Evolutionary conservation across 2,329 filamentous ascomycete species (phyloP).

Genomic region (Plectosphaerella sp.): DNA sequence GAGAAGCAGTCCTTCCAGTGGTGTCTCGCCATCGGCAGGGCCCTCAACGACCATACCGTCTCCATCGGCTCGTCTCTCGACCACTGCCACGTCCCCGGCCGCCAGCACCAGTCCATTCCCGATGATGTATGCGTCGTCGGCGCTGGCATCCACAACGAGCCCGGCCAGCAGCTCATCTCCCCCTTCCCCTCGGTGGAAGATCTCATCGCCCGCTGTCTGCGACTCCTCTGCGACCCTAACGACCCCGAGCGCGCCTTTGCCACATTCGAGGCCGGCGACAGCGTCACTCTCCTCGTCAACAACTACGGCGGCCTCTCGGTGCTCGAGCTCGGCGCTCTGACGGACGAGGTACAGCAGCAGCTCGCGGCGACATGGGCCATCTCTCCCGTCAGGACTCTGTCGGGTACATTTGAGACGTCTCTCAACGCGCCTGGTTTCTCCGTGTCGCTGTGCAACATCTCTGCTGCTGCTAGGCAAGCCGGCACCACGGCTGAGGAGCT

Average conservation of each 20-base stretch:
- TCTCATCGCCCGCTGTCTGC: conserved; percentile 41
- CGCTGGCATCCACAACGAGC: conserved; percentile 53
- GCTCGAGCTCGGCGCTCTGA: conserved; percentile 51
- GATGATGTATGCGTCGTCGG: conserved; percentile 37
- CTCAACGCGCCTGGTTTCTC: conserved; percentile 53
- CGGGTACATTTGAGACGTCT: conserved; percentile 45
- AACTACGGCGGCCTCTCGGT: conserved; percentile 53
- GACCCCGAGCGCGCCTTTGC: conserved; percentile 53
- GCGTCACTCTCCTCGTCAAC: conserved; percentile 49
- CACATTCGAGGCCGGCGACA: conserved; percentile 34
- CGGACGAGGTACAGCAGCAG: conserved; percentile 44
- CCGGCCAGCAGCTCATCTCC: conserved; percentile 20
- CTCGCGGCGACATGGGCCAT: conserved; percentile 43
- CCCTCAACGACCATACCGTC: conserved; percentile 54
- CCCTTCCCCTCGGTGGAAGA: conserved; percentile 33
- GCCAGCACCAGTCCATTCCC: conserved; percentile 42
- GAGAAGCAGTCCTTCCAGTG: conserved; percentile 48
- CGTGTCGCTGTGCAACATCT: conserved; percentile 48
- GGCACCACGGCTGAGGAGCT: conserved; percentile 26
- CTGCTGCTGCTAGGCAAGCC: conserved; percentile 21
- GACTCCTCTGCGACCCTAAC: conserved; percentile 43
- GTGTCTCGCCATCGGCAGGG: conserved; percentile 53
- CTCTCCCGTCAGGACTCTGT: conserved; percentile 39
- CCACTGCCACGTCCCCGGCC: conserved; percentile 69
- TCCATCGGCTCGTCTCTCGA: conserved; percentile 66